Conservation (phyloP, 2,329 filamentous ascomycete genomes). For the Colletotrichum sp. region DNA sequence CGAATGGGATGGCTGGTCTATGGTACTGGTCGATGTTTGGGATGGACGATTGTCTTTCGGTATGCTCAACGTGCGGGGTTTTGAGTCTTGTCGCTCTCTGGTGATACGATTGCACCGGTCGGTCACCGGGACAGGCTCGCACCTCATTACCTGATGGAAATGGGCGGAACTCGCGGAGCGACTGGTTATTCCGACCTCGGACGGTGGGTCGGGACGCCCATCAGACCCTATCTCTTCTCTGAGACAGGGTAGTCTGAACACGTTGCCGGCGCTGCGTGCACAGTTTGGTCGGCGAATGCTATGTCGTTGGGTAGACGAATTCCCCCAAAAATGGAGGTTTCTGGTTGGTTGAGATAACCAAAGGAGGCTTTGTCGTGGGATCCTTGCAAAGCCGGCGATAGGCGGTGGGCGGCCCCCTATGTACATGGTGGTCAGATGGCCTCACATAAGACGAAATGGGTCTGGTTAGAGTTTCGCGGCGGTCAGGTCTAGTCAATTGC, state of each 20-base stretch:
- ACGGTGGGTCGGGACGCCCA: constrained; percentile 16
- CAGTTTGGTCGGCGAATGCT: background rate
- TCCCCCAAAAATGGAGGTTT: background rate
- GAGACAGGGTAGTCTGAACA: constrained; percentile 6
- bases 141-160: constrained; percentile 9
- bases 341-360: constrained; percentile 13
- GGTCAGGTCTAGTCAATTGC: background rate
- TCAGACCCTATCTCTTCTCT: background rate
- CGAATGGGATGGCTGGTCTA: background rate
- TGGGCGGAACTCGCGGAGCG: constrained; percentile 15
- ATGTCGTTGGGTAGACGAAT: background rate
- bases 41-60: background rate
- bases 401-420: constrained; percentile 9
- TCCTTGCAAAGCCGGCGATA: constrained; percentile 21
- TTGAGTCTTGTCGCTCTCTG: background rate
- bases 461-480: background rate
- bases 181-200: constrained; percentile 22
- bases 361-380: background rate
- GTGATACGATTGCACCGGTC: constrained; percentile 1
- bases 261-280: background rate
- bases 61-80: constrained; percentile 16
- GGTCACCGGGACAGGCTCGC: constrained; percentile 5
- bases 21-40: constrained; percentile 4
- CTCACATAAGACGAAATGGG: constrained; percentile 2
- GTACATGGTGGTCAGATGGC: constrained; percentile 6